Percentiles rank a stretch among this genome's conserved stretches.
phyloP scores from a whole-genome alignment of 257 asterid genomes.

The Striga asiatica region DNA sequence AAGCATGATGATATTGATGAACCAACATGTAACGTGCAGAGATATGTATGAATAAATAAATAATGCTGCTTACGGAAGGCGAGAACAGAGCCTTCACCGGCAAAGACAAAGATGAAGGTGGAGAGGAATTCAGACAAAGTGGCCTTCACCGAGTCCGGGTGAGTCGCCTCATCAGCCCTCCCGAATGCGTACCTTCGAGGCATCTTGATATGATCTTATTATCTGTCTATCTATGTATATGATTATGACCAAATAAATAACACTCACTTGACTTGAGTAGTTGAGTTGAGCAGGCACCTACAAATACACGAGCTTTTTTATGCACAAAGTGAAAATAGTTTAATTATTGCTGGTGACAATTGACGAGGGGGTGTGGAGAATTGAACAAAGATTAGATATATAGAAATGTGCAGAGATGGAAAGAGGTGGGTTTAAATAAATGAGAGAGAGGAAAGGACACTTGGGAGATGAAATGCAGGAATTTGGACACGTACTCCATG shows the following conservation, averaged over 20 bases:
- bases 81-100: constrained; percentile 83
- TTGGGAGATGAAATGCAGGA: constrained; percentile 58
- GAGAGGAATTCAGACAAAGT: constrained; percentile 73
- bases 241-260: too few species aligned
- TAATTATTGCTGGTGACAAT: too few species aligned
- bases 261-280: too few species aligned
- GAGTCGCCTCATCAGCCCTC: constrained; percentile 87
- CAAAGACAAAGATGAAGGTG: constrained; percentile 80
- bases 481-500: constrained; percentile 85
- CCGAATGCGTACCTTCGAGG: constrained; percentile 77
- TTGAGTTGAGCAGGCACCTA: too few species aligned
- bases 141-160: constrained; percentile 80
- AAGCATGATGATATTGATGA: too few species aligned
- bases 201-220: neutral
- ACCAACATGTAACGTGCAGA: too few species aligned
- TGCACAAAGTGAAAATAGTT: too few species aligned
- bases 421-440: constrained; percentile 1
- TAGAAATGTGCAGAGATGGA: neutral
- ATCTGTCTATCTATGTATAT: neutral
- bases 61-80: constrained; percentile 39
- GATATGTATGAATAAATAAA: neutral
- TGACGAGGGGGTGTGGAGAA: neutral
- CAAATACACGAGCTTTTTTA: too few species aligned
- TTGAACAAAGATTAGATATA: neutral
- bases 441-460: constrained; percentile 40